Conservation (phyloP, 371 early-diverging fungal species). For the Mucor mucedo region DNA sequence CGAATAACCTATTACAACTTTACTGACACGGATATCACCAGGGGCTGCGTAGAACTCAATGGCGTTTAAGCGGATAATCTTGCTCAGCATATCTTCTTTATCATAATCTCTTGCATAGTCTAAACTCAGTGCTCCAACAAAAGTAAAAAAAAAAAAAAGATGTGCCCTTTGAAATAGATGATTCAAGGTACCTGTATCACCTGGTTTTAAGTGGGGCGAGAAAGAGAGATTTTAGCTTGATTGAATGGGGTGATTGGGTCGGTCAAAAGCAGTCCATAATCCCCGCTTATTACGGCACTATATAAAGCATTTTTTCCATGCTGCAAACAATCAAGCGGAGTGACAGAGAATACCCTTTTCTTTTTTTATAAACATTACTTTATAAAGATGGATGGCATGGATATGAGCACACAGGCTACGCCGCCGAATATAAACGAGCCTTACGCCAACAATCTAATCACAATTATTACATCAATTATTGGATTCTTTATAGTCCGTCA, state of each 20-base stretch:
- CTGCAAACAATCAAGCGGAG: background rate
- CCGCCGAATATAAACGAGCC: slow-evolving; percentile 32
- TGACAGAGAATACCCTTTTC: background rate
- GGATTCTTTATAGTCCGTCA: slow-evolving; percentile 29
- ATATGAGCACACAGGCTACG: slow-evolving; percentile 28
- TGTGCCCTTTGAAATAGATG: too few relatives aligned
- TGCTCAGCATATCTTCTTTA: too few relatives aligned
- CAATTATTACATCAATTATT: slow-evolving; percentile 25
- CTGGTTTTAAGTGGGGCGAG: too few relatives aligned
- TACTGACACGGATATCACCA: too few relatives aligned
- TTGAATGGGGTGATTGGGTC: slow-evolving; percentile 1
- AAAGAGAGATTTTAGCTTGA: slow-evolving; percentile 15
- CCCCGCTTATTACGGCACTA: background rate
- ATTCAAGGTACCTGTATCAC: too few relatives aligned
- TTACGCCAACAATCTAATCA: slow-evolving; percentile 26
- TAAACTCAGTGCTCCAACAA: too few relatives aligned
- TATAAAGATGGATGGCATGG: slow-evolving; percentile 25
- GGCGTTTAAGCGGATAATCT: too few relatives aligned
- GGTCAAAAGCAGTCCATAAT: slow-evolving; percentile 2
- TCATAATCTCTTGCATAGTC: too few relatives aligned
- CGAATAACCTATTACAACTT: too few relatives aligned
- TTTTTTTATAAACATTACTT: background rate
- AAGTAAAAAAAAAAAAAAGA: too few relatives aligned
- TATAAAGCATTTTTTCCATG: background rate
- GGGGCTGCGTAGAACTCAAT: too few relatives aligned